Base-by-base conservation (phyloP, 176 grass and related monocot genomes). In the Triticum timopheevii region DNA sequence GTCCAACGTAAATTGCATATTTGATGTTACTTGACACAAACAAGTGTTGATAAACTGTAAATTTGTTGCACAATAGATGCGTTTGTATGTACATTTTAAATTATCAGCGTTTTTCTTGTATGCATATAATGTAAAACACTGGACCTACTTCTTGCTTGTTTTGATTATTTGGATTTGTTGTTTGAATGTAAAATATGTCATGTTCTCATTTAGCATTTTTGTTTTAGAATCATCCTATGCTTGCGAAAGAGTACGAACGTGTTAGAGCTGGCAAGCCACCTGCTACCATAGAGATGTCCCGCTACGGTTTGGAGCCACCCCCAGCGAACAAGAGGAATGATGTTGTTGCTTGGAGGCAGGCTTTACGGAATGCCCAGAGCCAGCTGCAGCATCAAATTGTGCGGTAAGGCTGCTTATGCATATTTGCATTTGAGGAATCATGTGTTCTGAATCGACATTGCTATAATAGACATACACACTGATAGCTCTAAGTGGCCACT, bases 241-340 rank as follows among this genome's bases (percentile, higher is more conserved):
- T 99, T 84, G 82, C 90, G 42, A 99, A 93, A 93, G 97, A 99
- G 69, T 96, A 99, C 36, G 93, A 99, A 87, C 89, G 97, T 47
- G 97, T 99, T 56, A 99, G 93, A 87, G 94, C 94, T 66, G 93
- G 93, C 45, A 96, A 89, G 76, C 97, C 97, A 72, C 97, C 97
- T 84, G 91, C 88, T 64, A 92, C 92, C 82, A 77, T 99, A 82
- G 97, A 99, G 84, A 94, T 99, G 92, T 99, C 97, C 30, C 90
- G 94, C 52, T 99, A 99, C 91, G 90, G 92, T 85, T 93, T 95
- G 86, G 97, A 94, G 64, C 93, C 90, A 78, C 97, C 97, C 69
- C 94, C 90, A 56, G 65, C 34, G 11, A 96, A 90, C 88, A 99
- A 86, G 87, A 86, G 94, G 34, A 96, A 94, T 93, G 97, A 99